Evolutionary conservation across 2,329 filamentous ascomycete species (phyloP).

Genomic region (Endoconidiophora laricicola): DNA sequence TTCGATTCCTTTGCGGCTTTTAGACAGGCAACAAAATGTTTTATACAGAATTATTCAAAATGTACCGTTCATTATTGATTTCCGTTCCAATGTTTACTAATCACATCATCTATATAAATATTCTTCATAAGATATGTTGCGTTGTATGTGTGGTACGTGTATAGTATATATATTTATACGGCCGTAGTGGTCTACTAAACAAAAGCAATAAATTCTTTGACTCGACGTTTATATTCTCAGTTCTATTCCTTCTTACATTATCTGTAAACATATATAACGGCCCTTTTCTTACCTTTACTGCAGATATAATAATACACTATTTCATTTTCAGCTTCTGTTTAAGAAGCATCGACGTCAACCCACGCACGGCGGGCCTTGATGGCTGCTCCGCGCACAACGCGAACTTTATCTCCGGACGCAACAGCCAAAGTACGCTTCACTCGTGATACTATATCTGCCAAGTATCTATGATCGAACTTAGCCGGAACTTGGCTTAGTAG

Average conservation of each 20-base stretch:
- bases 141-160: too few species aligned
- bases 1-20: too few species aligned
- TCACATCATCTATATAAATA: too few species aligned
- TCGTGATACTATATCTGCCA: constrained; percentile 27
- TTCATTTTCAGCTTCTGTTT: not conserved
- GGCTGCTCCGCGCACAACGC: constrained; percentile 35
- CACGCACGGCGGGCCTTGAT: constrained; percentile 32
- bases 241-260: too few species aligned
- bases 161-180: too few species aligned
- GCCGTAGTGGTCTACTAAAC: too few species aligned
- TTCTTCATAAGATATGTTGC: too few species aligned
- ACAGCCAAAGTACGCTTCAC: constrained; percentile 31
- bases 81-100: too few species aligned
- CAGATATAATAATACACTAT: not conserved
- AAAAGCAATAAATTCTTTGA: not conserved
- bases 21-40: too few species aligned
- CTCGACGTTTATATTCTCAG: not conserved
- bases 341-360: constrained; percentile 18
- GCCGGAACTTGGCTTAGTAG: constrained; percentile 31
- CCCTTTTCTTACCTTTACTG: constrained; percentile 19
- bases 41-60: too few species aligned
- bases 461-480: constrained; percentile 30
- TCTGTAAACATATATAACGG: not conserved
- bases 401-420: constrained; percentile 36
- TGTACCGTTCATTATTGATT: too few species aligned